Evolutionary conservation across 169 alveolate species (phyloP), one percentile per base, ranked within the genome.

Genomic region (Cryptosporidium baileyi): DNA sequence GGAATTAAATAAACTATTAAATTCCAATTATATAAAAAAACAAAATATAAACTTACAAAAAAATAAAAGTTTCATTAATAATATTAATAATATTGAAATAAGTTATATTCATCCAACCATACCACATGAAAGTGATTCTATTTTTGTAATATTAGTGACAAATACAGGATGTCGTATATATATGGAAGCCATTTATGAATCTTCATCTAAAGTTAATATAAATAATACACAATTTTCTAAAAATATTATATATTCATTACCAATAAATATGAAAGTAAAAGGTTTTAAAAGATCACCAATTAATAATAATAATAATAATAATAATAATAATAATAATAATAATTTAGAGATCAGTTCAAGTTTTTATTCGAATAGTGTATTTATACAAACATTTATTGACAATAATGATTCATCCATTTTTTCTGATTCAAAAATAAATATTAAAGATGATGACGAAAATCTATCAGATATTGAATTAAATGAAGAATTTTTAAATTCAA

Each of bases 121-220:
- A 15, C 85, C 85, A 1, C 67, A 38, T 38, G 85, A 74, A 54
- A 74, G 85, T 36, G 85, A 74, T 34, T 28, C n/a, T 13, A 57
- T 57, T 41, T 36, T 51, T 36, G 60, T 45, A 28, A 74, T 74
- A 32, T 13, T 74, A 26, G 85, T 74, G 4, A 74, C 65, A 1
- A 22, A 36, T 30, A 28, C 34, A 30, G 85, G 85, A 13, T 67
- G 54, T 57, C 47, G 85, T 7, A 54, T 74, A 13, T 74, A 54
- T 74, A 41, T 74, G 59, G 85, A 74, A 41, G 60, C 85, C 15
- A 15, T 36, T 5, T 74, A 40, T 41, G 85, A 74, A 3, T 38
- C 61, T 0, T 17, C 2, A 22, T 26, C 24, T 22, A 15, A 26
- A 5, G 60, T 30, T n/a, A 45, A 32, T 45, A 57, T 3, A 5